Evolutionary conservation across 140 eudicot genomes (phyloP).

Genomic region (Oenanthe javanica): DNA sequence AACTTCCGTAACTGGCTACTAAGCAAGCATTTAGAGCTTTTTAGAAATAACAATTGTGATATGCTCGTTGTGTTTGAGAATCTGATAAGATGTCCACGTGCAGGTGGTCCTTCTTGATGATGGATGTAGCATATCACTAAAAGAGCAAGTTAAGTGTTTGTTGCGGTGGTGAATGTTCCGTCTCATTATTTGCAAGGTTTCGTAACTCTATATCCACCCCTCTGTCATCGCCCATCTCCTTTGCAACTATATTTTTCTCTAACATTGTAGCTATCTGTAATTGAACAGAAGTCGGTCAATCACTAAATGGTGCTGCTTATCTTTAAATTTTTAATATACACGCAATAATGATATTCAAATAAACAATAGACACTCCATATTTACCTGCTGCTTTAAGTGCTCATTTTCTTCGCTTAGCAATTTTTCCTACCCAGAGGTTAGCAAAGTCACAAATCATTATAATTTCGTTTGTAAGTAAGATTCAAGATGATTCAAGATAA

Average conservation of each 20-base stretch:
- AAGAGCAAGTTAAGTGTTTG: not conserved
- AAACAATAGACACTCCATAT: not conserved
- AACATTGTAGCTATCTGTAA: not conserved
- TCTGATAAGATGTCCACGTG: not conserved
- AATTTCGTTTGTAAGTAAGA: too few relatives aligned
- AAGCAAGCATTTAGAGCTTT: slow-evolving; percentile 14
- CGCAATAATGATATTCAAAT: not conserved
- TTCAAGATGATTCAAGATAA: too few relatives aligned
- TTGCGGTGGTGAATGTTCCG: not conserved
- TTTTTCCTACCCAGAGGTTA: not conserved
- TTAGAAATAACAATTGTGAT: not conserved
- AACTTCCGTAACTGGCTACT: not conserved
- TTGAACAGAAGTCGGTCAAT: not conserved
- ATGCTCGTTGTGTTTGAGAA: not conserved
- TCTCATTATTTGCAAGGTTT: not conserved
- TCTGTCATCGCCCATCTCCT: not conserved
- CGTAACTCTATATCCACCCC: not conserved
- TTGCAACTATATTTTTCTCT: not conserved
- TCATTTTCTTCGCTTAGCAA: not conserved
- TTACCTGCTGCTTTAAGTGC: not conserved
- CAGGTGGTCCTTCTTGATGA: not conserved
- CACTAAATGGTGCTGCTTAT: not conserved
- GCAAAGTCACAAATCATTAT: not conserved
- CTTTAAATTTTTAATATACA: not conserved
- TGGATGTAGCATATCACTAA: not conserved